Evolutionary conservation across 805 yeast genomes (phyloP), one percentile per base, ranked within the genome.

Genomic region (Ogataea nonfermentans): DNA sequence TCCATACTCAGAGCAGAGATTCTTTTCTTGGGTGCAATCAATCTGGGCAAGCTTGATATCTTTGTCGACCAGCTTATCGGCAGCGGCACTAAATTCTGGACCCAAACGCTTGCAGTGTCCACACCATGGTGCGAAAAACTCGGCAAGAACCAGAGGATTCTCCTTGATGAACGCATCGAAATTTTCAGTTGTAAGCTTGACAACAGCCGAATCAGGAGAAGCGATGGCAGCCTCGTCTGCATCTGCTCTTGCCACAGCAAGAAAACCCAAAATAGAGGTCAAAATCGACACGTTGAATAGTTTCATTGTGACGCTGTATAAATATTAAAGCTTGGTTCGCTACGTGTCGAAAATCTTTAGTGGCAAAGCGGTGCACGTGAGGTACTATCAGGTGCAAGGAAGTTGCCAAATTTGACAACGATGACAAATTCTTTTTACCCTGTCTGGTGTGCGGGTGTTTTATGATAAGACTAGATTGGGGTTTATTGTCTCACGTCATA

Each of bases 41-140:
- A 87, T 69, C 69, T 87, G 95, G 32, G 88, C 95, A 56, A 87
- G 69, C 55, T 78, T 76, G 62, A 85, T 81, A 39, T 76, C 68
- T 46, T 84, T 76, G 36, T 70, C 76, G 33, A 70, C 71, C 58
- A 85, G 71, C 13, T 57, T 52, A 51, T 81, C 79, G 35, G 91
- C 87, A 37, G 95, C 95, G 52, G 75, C 64, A 37, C 79, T 70
- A 52, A 74, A 85, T 63, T 87, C 82, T 24, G 96, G 96, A 9
- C 88, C 95, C 49, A 87, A 68, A 35, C 75, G 76, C 71, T 90
- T 88, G 74, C 97, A 90, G 69, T 90, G 93, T 12, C 96, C 96
- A 73, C 97, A 90, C 97, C 98, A 91, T 61, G 97, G 95, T 12
- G 95, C 95, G 62, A 82, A 87, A 66, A 87, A 87, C 66, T 87